Percentiles rank a stretch among this genome's conserved stretches.
Evolutionary conservation across 192 early-diverging fungal species (phyloP).

Genomic region (Entophlyctis helioformis): DNA sequence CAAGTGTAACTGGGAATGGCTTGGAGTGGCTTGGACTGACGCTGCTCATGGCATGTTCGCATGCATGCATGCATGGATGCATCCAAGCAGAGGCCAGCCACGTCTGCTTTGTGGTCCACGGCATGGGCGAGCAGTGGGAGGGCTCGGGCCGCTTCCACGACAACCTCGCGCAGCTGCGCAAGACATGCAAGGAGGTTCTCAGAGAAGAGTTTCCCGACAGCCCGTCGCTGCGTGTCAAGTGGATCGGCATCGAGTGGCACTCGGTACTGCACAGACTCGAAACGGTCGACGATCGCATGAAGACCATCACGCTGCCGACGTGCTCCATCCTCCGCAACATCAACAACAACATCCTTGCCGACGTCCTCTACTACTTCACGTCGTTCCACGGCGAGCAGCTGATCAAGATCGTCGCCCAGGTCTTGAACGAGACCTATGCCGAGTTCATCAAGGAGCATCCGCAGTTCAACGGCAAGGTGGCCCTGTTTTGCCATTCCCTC

Average conservation of each 20-base stretch:
- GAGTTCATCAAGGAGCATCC: slow-evolving; percentile 19
- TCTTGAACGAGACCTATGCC: slow-evolving; percentile 19
- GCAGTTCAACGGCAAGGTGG: slow-evolving; percentile 21
- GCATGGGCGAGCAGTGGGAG: slow-evolving; percentile 21
- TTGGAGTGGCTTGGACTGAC: no score
- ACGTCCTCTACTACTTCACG: slow-evolving; percentile 34
- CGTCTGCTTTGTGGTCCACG: slow-evolving; percentile 30
- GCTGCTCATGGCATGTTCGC: no score
- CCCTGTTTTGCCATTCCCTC: slow-evolving; percentile 28
- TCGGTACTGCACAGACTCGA: slow-evolving; percentile 18
- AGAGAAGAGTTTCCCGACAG: slow-evolving; percentile 18
- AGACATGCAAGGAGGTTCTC: slow-evolving; percentile 16
- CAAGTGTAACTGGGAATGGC: no score
- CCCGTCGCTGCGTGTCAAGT: slow-evolving; percentile 13
- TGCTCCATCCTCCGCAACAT: slow-evolving; percentile 26
- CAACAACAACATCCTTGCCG: slow-evolving; percentile 35
- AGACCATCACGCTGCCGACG: slow-evolving; percentile 28
- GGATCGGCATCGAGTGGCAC: slow-evolving; percentile 33
- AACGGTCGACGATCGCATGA: slow-evolving; percentile 20
- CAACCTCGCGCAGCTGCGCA: slow-evolving; percentile 16
- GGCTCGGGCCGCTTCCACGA: slow-evolving; percentile 5
- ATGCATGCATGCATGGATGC: no score
- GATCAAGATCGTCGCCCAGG: slow-evolving; percentile 14
- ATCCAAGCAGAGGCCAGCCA: neutral
- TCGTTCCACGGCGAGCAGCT: slow-evolving; percentile 28